phyloP scores from a whole-genome alignment of 176 grass and related monocot species.

The Leersia perrieri region DNA sequence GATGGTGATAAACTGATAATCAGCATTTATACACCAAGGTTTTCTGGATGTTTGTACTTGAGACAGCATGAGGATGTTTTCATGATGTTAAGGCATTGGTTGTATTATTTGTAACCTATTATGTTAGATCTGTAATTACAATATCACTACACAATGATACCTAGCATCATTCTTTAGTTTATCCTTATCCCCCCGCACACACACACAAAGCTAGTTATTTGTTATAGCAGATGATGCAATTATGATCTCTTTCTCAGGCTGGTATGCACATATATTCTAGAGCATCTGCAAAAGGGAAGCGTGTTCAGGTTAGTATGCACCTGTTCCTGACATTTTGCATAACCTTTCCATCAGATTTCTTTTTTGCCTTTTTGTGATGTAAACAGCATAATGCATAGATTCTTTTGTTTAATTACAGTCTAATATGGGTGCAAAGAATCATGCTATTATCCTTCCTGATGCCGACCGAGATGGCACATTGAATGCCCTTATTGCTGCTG shows the following conservation, averaged over 20 bases:
- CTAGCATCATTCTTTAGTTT: neutral
- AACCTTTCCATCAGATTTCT: neutral
- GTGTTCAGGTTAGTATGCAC: slow-evolving; percentile 73
- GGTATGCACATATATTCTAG: slow-evolving; percentile 99
- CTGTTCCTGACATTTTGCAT: neutral
- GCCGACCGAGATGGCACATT: slow-evolving; percentile 79
- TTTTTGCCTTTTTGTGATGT: slow-evolving; percentile 16
- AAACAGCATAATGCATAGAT: slow-evolving; percentile 11
- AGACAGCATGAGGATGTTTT: neutral
- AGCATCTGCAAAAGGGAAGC: slow-evolving; percentile 83
- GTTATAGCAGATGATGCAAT: neutral
- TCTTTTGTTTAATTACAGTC: slow-evolving; percentile 52
- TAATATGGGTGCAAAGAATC: slow-evolving; percentile 99
- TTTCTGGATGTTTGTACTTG: slow-evolving; percentile 11
- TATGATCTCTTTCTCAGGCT: slow-evolving; percentile 52
- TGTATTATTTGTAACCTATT: neutral
- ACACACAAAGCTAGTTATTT: neutral
- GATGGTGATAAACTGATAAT: neutral
- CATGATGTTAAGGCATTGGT: neutral
- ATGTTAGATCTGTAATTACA: neutral
- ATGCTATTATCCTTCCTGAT: slow-evolving; percentile 92
- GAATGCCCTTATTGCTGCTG: slow-evolving; percentile 90
- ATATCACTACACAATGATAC: neutral
- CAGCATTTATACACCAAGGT: neutral
- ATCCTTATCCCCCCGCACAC: neutral